Evolutionary conservation across 2,329 filamentous ascomycete species (phyloP), one percentile per base, ranked within the genome.

Genomic region (Aureobasidium sp.): DNA sequence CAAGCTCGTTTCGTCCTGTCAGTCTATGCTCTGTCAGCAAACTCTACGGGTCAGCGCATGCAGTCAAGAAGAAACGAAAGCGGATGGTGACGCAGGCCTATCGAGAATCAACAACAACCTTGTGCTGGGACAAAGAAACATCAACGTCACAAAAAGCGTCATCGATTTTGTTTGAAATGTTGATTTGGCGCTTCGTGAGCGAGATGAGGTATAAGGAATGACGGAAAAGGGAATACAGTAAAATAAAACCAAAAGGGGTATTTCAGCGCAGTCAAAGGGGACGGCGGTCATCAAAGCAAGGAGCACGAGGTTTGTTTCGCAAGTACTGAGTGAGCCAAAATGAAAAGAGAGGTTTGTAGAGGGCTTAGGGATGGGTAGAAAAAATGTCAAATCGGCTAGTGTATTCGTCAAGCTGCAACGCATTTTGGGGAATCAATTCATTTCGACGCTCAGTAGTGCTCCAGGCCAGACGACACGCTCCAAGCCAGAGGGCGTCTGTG

Each of bases 371-470:
- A 45, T 42, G 45, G 36, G 20, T 31, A 55, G 17, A 29, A 48
- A 47, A 47, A 48, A 56, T 55, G 55, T 63, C 53, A 63, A 62
- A 63, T 59, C 55, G 41, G 55, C 55, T 59, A 60, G 55, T 63
- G 55, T 63, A 63, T 57, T 63, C 62, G 55, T 63, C 62, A 63
- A 62, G 60, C 49, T 62, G 60, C 60, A 62, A 63, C 62, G 62
- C 62, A 63, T 63, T 63, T 63, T 63, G 62, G 62, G 62, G 48
- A 52, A 63, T 63, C 62, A 63, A 63, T 63, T 58, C 61, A 62
- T 62, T 59, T 63, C 62, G 44, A 63, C 62, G 62, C 62, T 61
- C 59, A 49, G 56, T 44, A 53, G 48, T 53, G 62, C 61, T 62
- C 61, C 61, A 55, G 37, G 20, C 42, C 49, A 62, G 52, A 62